A percentile compares a stretch with the other conserved stretches of the same genome.
phyloP scores from a whole-genome alignment of 148 eudicot genomes.

The Hydrangea macrophylla region DNA sequence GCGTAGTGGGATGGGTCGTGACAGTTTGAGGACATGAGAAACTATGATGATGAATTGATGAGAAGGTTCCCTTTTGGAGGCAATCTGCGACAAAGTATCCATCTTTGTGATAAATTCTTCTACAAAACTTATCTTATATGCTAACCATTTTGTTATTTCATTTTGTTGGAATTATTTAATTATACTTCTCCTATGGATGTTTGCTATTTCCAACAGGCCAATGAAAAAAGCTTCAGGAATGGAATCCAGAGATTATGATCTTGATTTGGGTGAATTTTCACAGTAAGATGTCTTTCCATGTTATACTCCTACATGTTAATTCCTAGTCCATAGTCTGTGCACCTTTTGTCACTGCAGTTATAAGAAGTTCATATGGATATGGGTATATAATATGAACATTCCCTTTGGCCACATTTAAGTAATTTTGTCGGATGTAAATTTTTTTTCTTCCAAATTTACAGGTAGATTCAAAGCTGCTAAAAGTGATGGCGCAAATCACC shows the following conservation, averaged over 20 bases:
- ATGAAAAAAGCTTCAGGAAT: slow-evolving; percentile 57
- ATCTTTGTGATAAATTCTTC: background rate
- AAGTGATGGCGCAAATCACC: too few species aligned
- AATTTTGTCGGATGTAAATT: too few species aligned
- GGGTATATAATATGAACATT: too few species aligned
- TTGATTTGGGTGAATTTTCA: slow-evolving; percentile 64
- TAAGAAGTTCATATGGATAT: too few species aligned
- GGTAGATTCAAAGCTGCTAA: too few species aligned
- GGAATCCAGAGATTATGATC: slow-evolving; percentile 75
- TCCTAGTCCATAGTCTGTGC: too few species aligned
- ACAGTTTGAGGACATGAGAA: slow-evolving; percentile 96
- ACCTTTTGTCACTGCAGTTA: too few species aligned
- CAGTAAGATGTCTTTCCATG: slow-evolving; percentile 44
- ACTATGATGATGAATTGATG: slow-evolving; percentile 79
- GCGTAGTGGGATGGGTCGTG: too few species aligned
- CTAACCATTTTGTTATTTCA: too few species aligned
- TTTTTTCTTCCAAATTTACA: too few species aligned
- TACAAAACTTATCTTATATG: too few species aligned
- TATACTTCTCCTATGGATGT: background rate
- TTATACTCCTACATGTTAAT: slow-evolving; percentile 5
- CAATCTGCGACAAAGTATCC: slow-evolving; percentile 61
- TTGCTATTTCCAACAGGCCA: slow-evolving; percentile 45
- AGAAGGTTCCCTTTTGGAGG: slow-evolving; percentile 59
- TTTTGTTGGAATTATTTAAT: background rate
- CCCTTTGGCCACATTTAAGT: too few species aligned